Base-by-base conservation (phyloP, 176 grass and related monocot genomes). In the Neostapfia colusana region DNA sequence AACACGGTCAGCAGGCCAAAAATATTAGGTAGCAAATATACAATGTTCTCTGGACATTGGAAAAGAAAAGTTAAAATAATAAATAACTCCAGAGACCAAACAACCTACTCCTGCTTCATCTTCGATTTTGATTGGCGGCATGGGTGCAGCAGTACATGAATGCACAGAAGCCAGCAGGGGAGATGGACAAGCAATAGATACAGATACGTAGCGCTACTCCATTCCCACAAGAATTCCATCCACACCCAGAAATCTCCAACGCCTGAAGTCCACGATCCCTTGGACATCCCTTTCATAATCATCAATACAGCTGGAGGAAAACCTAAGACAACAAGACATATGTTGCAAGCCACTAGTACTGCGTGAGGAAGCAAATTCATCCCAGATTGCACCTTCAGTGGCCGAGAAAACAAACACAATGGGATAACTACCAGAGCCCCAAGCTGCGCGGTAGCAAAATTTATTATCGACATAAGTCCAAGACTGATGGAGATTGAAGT, bases 401-500 rank as follows among this genome's bases (percentile, higher is more conserved):
- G 95, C 28, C 51, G 75, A 72, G 73, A 85, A 69, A 92, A 79
- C 67, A 94, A 48, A 65, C 89, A 94, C 95, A 97, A 88, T 28
- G 91, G 95, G 75, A 97, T 79, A 17, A 92, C 26, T 34, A 97
- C 61, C 79, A 97, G 67, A 68, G 93, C 91, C 20, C 91, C 91
- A 68, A 97, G 90, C 81, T 94, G 95, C 39, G 95, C 89, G 6
- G 87, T 92, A 10, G 95, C 83, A 13, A 98, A 98, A 80, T 98
- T 98, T 81, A 98, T 98, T 65, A 98, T 82, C 13, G 95, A 98
- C 91, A 98, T 98, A 17, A 98, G 87, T 70, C 91, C 82, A 70
- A 98, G 54, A 8, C 91, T 91, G 25, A 90, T 92, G 55, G 87
- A 82, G 58, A 85, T 82, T 40, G 84, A 79, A 83, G 89, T 84